Evolutionary conservation across 2,329 filamentous ascomycete genomes (phyloP).

Genomic region (Fragosphaeria purpurea): DNA sequence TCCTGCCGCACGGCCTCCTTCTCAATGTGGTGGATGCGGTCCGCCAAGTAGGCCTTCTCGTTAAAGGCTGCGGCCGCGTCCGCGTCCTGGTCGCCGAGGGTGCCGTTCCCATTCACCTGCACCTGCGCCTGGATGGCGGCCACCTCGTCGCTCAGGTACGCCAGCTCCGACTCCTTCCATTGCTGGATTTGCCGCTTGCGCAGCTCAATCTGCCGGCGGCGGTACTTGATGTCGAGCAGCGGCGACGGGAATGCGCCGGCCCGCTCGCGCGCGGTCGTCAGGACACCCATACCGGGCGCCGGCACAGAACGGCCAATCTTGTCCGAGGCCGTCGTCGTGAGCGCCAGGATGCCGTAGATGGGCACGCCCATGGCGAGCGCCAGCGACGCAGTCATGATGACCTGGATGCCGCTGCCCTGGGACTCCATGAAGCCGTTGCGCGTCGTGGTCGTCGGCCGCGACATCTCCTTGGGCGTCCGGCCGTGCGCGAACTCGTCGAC

Average conservation of each 20-base stretch:
- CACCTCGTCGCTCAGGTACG: slow-evolving; percentile 88
- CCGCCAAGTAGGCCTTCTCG: slow-evolving; percentile 74
- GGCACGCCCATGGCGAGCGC: slow-evolving; percentile 98
- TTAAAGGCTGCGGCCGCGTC: slow-evolving; percentile 44
- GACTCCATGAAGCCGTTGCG: slow-evolving; percentile 99
- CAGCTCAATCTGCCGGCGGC: slow-evolving; percentile 85
- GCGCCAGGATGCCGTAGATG: slow-evolving; percentile 86
- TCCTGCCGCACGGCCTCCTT: slow-evolving; percentile 81
- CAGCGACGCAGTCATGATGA: slow-evolving; percentile 95
- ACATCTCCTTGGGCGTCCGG: slow-evolving; percentile 95
- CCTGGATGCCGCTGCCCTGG: slow-evolving; percentile 93
- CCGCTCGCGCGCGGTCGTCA: slow-evolving; percentile 88
- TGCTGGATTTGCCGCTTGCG: slow-evolving; percentile 90
- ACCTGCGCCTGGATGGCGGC: slow-evolving; percentile 79
- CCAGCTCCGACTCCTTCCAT: slow-evolving; percentile 90
- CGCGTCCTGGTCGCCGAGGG: too few species aligned
- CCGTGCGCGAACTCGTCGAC: slow-evolving; percentile 94
- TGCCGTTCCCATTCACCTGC: slow-evolving; percentile 22
- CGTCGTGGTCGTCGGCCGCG: slow-evolving; percentile 90
- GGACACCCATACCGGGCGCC: slow-evolving; percentile 89
- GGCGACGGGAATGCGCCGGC: slow-evolving; percentile 89
- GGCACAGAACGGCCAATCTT: slow-evolving; percentile 98
- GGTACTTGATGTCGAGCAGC: slow-evolving; percentile 94
- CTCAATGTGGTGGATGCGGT: slow-evolving; percentile 79
- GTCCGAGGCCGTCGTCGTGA: slow-evolving; percentile 94